These are phyloP conservation scores for Colletotrichum sp. DNA, from an alignment of 2,329 filamentous ascomycete species.

Conservation along the genomic window DNA sequence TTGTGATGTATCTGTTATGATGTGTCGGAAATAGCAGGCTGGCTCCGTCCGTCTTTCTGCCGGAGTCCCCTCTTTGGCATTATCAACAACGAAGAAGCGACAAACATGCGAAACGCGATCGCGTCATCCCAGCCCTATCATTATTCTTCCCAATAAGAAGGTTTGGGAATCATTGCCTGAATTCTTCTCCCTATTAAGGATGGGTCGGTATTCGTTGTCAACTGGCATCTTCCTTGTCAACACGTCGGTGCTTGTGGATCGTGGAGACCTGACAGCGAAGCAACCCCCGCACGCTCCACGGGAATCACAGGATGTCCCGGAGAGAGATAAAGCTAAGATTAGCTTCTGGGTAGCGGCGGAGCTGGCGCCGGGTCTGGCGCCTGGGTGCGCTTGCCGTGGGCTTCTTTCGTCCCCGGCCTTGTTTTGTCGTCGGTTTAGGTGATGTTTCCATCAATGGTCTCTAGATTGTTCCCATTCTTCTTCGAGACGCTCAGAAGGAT, in stretches of 20 bases:
- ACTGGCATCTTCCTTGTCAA: background rate
- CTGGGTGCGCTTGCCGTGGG: background rate
- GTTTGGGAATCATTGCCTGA: background rate
- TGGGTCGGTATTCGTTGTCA: background rate
- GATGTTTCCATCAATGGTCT: background rate
- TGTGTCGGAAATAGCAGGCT: background rate
- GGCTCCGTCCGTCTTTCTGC: background rate
- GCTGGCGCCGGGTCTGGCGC: background rate
- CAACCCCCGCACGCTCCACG: background rate
- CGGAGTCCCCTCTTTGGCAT: background rate
- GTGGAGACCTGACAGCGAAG: background rate
- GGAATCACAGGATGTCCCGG: background rate
- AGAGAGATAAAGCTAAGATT: background rate
- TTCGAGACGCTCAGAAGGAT: background rate
- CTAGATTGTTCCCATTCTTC: rapidly evolving
- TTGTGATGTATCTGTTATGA: background rate
- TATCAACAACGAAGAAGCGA: background rate
- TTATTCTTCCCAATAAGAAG: background rate
- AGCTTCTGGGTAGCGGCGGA: background rate
- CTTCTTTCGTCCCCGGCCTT: background rate
- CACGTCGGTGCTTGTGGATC: background rate
- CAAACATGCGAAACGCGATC: background rate
- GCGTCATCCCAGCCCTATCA: background rate
- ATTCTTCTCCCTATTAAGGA: background rate
- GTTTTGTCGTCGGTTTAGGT: background rate